Evolutionary conservation across 2,329 filamentous ascomycete genomes (phyloP).

Genomic region (Coniochaeta sp.): DNA sequence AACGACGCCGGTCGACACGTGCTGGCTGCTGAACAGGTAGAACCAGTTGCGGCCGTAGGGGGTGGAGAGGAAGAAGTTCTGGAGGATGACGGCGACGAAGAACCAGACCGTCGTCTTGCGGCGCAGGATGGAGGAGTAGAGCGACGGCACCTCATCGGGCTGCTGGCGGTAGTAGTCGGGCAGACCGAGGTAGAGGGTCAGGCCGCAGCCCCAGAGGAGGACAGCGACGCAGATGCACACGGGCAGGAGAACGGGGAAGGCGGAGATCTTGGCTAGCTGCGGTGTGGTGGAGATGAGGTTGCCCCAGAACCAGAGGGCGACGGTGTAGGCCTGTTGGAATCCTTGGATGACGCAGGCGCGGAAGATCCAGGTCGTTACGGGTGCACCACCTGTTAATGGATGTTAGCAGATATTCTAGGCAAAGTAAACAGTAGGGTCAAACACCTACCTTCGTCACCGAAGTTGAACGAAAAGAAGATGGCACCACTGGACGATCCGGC

Average conservation of each 20-base stretch:
- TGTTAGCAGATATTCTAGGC: too few species aligned
- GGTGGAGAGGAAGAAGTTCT: slow-evolving; percentile 59
- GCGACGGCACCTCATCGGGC: slow-evolving; percentile 55
- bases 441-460: slow-evolving; percentile 44
- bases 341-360: slow-evolving; percentile 59
- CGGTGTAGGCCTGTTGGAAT: slow-evolving; percentile 57
- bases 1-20: slow-evolving; percentile 47
- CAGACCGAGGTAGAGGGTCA: slow-evolving; percentile 30
- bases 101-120: slow-evolving; percentile 62
- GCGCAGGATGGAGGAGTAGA: slow-evolving; percentile 52
- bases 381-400: slow-evolving; percentile 40
- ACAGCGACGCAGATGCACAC: slow-evolving; percentile 50
- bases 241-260: slow-evolving; percentile 23
- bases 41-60: slow-evolving; percentile 60
- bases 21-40: slow-evolving; percentile 52
- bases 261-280: slow-evolving; percentile 16
- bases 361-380: slow-evolving; percentile 57
- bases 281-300: slow-evolving; percentile 35
- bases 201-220: slow-evolving; percentile 39
- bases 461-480: slow-evolving; percentile 60
- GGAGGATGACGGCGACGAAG: slow-evolving; percentile 53
- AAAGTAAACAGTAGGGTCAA: too few species aligned
- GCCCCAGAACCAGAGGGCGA: slow-evolving; percentile 61
- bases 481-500: slow-evolving; percentile 54
- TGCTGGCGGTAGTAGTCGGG: slow-evolving; percentile 59